Evolutionary conservation across 441 rosid species (phyloP), one percentile per base, ranked within the genome.

Genomic region (Lepidium campestre): DNA sequence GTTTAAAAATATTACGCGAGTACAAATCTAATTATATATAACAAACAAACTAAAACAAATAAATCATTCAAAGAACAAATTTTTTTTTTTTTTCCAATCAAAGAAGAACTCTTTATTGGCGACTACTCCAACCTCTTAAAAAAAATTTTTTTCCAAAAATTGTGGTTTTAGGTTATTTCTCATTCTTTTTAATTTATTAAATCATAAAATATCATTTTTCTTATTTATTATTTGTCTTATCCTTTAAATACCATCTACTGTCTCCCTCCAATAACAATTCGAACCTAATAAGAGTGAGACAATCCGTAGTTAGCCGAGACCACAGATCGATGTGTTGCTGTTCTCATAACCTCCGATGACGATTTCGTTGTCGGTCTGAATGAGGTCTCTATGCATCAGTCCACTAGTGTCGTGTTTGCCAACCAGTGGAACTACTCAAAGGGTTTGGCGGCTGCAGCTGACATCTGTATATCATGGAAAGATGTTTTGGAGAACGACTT

Each of bases 161-260:
- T 66, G 72, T 65, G 62, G 72, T 59, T 72, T 72, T 65, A 58
- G 57, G 44, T 59, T 50, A 19, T 23, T 65, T 20, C 48, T 58
- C 49, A n/a, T 63, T 46, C 32, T 27, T 55, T 37, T 52, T 17
- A 19, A 6, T 45, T 25, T 27, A 23, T 55, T 36, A 55, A 22
- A 17, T 22, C 20, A 40, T 41, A 5, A 32, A 65, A 41, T 39
- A 48, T 63, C 36, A 10, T 65, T 65, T 64, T 22, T 13, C 7
- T 12, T 60, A 10, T 61, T 4, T 37, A 48, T 40, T 8, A 59
- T n/a, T n/a, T n/a, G 37, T 41, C 56, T 23, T 61, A 60, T 56
- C 58, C 69, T 61, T 67, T 73, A 73, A 37, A 67, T 67, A 73
- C 69, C 46, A 37, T 20, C 57, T n/a, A 54, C 77, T 53, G n/a